phyloP scores from a whole-genome alignment of 2,329 filamentous ascomycete species.

The Cladophialophora yegresii region DNA sequence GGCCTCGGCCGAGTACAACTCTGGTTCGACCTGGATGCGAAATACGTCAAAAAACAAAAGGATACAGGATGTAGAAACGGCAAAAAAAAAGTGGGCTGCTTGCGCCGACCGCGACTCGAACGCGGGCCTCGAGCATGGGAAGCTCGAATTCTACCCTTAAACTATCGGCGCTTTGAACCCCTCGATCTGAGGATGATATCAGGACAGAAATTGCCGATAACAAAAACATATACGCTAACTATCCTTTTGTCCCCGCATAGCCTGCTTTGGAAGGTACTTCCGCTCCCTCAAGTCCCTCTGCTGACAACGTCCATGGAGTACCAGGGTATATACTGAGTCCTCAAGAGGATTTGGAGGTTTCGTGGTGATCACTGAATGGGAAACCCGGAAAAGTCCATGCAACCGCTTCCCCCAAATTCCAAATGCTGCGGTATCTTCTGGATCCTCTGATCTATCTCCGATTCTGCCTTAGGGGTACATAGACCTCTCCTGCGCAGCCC shows the following conservation, averaged over 20 bases:
- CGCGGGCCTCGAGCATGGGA: conserved; percentile 38
- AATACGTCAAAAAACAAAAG: no score
- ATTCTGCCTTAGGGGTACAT: neutral
- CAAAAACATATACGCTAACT: no score
- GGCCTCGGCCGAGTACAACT: no score
- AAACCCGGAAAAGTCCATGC: neutral
- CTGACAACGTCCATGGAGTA: neutral
- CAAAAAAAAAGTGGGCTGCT: conserved; percentile 2
- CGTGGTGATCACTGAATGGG: neutral
- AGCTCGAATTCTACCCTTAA: conserved; percentile 39
- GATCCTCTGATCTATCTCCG: neutral
- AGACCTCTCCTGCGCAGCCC: neutral
- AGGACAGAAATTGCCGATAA: neutral
- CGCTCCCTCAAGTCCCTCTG: neutral
- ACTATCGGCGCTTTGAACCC: conserved; percentile 33
- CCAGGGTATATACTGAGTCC: neutral
- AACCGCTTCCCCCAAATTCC: neutral
- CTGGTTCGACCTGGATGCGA: no score
- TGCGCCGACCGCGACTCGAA: conserved; percentile 33
- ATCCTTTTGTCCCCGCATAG: neutral
- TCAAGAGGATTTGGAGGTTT: neutral
- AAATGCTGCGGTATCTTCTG: neutral
- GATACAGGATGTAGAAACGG: neutral
- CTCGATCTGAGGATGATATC: neutral
- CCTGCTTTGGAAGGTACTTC: neutral